Conservation (phyloP, 768 basidiomycete genomes). For the Tricholoma matsutake region DNA sequence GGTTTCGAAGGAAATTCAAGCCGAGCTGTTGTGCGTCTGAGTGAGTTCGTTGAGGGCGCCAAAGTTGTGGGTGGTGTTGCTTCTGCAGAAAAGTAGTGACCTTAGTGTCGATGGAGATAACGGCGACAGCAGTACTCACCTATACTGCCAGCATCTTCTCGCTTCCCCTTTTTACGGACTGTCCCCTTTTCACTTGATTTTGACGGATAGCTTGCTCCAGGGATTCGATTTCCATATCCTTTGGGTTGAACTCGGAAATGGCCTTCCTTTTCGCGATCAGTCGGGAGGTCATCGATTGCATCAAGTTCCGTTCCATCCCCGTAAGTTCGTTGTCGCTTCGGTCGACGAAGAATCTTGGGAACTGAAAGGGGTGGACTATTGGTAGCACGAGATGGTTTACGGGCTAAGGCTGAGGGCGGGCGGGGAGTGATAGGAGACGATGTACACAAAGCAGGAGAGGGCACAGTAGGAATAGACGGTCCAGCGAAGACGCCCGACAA, state of each 20-base stretch:
- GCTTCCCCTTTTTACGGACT: conserved; percentile 53
- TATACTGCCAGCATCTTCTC: conserved; percentile 39
- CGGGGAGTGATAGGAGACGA: conserved; percentile 58
- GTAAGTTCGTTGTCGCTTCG: conserved; percentile 73
- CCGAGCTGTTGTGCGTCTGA: conserved; percentile 54
- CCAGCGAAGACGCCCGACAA: conserved; percentile 72
- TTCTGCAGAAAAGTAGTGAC: conserved; percentile 4
- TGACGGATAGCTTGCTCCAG: conserved; percentile 47
- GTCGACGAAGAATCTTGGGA: conserved; percentile 69
- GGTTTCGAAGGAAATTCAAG: conserved; percentile 49
- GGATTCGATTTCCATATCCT: conserved; percentile 59
- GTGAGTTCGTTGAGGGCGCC: conserved; percentile 45
- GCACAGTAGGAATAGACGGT: conserved; percentile 29
- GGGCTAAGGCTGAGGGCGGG: conserved; percentile 55
- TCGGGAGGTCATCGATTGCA: conserved; percentile 81
- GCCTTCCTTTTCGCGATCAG: conserved; percentile 79
- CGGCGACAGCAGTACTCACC: conserved; percentile 34
- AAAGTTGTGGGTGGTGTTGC: conserved; percentile 27
- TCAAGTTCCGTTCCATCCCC: conserved; percentile 92
- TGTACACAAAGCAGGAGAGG: conserved; percentile 41
- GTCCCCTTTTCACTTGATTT: conserved; percentile 52
- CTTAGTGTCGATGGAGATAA: not conserved
- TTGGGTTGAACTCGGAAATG: conserved; percentile 75
- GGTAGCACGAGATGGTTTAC: conserved; percentile 34
- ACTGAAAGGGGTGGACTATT: conserved; percentile 41